phyloP scores from a whole-genome alignment of 257 asterid species.

The Parsonsia alboflavescens region DNA sequence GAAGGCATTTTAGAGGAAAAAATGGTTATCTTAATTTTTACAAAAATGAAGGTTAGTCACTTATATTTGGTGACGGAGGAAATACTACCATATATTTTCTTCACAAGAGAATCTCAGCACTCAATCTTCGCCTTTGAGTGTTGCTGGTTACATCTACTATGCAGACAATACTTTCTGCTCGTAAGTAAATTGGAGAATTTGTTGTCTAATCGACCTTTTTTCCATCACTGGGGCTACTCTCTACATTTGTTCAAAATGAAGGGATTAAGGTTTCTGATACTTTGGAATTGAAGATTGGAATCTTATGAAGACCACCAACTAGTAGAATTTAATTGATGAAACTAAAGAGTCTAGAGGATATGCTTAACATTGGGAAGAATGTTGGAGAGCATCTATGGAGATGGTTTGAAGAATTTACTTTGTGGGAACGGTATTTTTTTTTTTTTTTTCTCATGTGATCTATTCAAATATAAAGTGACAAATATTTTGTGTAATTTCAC shows the following conservation, averaged over 20 bases:
- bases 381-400: too few species aligned
- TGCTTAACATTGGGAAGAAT: too few species aligned
- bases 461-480: too few species aligned
- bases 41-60: too few species aligned
- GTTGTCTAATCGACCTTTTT: neutral
- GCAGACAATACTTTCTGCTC: neutral
- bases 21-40: too few species aligned
- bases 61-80: too few species aligned
- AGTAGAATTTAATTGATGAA: slow-evolving; percentile 68
- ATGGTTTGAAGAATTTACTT: too few species aligned
- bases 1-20: too few species aligned
- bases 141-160: neutral
- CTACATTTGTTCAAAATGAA: slow-evolving; percentile 31
- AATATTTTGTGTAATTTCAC: too few species aligned
- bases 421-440: too few species aligned
- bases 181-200: neutral
- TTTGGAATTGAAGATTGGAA: slow-evolving; percentile 43
- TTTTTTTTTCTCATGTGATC: too few species aligned
- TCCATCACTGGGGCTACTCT: slow-evolving; percentile 14
- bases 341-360: slow-evolving; percentile 74
- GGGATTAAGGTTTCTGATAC: slow-evolving; percentile 42
- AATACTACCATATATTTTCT: neutral
- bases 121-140: neutral
- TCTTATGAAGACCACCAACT: slow-evolving; percentile 42
- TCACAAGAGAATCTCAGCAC: too few species aligned